phyloP scores from a whole-genome alignment of 768 basidiomycete genomes.

The Chalciporus sphaerocephalus region DNA sequence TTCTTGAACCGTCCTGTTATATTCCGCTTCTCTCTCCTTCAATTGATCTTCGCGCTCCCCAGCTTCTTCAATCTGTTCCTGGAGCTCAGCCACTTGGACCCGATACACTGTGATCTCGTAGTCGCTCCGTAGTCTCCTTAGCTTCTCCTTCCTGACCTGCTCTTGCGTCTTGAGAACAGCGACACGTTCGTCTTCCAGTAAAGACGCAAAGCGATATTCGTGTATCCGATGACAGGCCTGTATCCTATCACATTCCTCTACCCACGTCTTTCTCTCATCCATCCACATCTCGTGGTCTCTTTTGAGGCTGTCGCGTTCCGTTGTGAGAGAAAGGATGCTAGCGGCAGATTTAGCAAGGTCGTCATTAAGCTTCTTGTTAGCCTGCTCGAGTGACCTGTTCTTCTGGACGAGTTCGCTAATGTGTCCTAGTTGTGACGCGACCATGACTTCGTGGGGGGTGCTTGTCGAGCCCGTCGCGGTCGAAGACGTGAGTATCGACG shows the following conservation, averaged over 20 bases:
- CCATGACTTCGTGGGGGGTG: slow-evolving; percentile 44
- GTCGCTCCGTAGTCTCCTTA: slow-evolving; percentile 60
- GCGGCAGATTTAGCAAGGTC: slow-evolving; percentile 38
- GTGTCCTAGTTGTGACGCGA: slow-evolving; percentile 59
- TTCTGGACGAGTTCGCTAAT: slow-evolving; percentile 72
- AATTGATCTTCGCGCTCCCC: slow-evolving; percentile 42
- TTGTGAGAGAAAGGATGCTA: slow-evolving; percentile 33
- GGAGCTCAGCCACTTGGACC: slow-evolving; percentile 55
- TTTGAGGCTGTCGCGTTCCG: slow-evolving; percentile 36
- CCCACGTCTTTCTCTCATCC: slow-evolving; percentile 55
- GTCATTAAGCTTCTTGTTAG: slow-evolving; percentile 49
- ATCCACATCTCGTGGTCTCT: slow-evolving; percentile 35
- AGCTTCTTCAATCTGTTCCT: slow-evolving; percentile 47
- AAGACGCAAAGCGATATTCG: slow-evolving; percentile 52
- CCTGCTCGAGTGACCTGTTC: slow-evolving; percentile 60
- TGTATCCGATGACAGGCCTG: slow-evolving; percentile 61
- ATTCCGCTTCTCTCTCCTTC: slow-evolving; percentile 11
- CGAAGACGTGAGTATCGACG: slow-evolving; percentile 25
- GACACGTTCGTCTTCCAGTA: slow-evolving; percentile 51
- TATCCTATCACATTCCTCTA: slow-evolving; percentile 57
- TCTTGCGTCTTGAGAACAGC: slow-evolving; percentile 54
- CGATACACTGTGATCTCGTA: slow-evolving; percentile 66
- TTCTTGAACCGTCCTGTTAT: slow-evolving; percentile 28
- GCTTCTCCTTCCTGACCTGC: slow-evolving; percentile 49
- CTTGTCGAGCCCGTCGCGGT: slow-evolving; percentile 28